Base-by-base conservation (phyloP, 768 basidiomycete species). In the Ephemerocybe angulata region DNA sequence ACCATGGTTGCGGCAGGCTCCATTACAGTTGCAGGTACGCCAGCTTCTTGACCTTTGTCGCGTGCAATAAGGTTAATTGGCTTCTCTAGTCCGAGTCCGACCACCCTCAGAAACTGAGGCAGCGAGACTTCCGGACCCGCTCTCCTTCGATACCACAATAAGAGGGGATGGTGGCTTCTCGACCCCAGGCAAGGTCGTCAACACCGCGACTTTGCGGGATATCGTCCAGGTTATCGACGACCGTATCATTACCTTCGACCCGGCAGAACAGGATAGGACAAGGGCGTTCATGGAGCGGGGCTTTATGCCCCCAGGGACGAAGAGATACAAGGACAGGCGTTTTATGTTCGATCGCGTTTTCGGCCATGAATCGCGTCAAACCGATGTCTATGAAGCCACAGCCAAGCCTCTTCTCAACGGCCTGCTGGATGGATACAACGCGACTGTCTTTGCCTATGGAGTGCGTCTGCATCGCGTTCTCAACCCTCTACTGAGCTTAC, bases 331-430 rank as follows among this genome's bases (percentile, higher is more conserved):
- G 70, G 94, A 98, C 73, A 88, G 88, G 67, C 82, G 95, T 59
- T 99, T 97, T 73, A 93, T 96, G 80, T 99, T 98, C 69, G 97
- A 99, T 71, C 83, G 80, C 52, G 94, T 99, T 37, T 96, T 97
- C 65, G 81, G 86, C 59, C 84, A 87, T 65, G 83, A 88, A 44
- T 82, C 90, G 41, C 77, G 76, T 19, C 97, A 99, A 71, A 83
- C 83, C 59, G 90, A 93, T 52, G 90, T 99, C 8, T 98, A 93
- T 65, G 85, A 87, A 60, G 75, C 84, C 47, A 98, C 94, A 11
- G 81, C 93, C 13, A 86, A 87, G 65, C 93, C 94, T 30, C 74
- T 99, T 47, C 76, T 99, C 17, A 78, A 82, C 60, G 87, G 92
- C 24, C 73, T 99, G 24, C 75, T 99, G 55, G 89, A 98, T 63